phyloP scores from a whole-genome alignment of 2,329 filamentous ascomycete species.

The Aspergillus neoniger region DNA sequence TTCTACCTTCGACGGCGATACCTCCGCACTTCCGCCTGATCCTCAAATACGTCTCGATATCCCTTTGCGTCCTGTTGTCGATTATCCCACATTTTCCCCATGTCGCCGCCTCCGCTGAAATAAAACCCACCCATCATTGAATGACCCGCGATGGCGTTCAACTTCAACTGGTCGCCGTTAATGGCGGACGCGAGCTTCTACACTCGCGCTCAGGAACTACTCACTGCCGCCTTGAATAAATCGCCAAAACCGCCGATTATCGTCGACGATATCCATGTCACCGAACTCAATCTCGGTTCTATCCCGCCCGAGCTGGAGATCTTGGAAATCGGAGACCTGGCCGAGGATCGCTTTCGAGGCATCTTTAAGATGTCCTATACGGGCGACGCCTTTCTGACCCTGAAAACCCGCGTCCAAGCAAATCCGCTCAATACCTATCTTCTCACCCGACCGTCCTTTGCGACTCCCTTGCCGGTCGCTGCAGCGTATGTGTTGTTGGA shows the following conservation, averaged over 20 bases:
- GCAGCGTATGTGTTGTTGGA: slow-evolving; percentile 59
- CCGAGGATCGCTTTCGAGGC: slow-evolving; percentile 93
- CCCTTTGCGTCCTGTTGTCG: slow-evolving; percentile 5
- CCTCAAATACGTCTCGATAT: slow-evolving; percentile 9
- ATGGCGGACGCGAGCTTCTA: slow-evolving; percentile 93
- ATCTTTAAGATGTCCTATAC: slow-evolving; percentile 99
- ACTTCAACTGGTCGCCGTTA: slow-evolving; percentile 99
- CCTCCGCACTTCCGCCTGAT: slow-evolving; percentile 14
- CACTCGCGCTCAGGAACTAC: slow-evolving; percentile 85
- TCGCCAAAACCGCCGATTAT: slow-evolving; percentile 97
- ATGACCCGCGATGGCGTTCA: slow-evolving; percentile 81
- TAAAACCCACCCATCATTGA: slow-evolving; percentile 21
- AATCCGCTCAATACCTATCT: slow-evolving; percentile 97
- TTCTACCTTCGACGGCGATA: slow-evolving; percentile 12
- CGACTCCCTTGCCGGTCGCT: slow-evolving; percentile 87
- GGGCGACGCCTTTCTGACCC: slow-evolving; percentile 90
- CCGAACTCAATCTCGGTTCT: slow-evolving; percentile 93
- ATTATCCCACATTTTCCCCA: not conserved
- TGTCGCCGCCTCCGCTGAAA: slow-evolving; percentile 10
- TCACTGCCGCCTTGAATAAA: slow-evolving; percentile 95
- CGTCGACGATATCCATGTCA: slow-evolving; percentile 98
- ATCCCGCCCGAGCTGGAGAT: slow-evolving; percentile 96
- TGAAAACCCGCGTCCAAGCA: slow-evolving; percentile 95
- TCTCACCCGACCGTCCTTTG: slow-evolving; percentile 85
- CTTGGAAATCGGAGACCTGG: slow-evolving; percentile 93